These are phyloP conservation scores for Sporothrix dimorphospora DNA, from an alignment of 2,329 filamentous ascomycete genomes.

Conservation along the genomic window DNA sequence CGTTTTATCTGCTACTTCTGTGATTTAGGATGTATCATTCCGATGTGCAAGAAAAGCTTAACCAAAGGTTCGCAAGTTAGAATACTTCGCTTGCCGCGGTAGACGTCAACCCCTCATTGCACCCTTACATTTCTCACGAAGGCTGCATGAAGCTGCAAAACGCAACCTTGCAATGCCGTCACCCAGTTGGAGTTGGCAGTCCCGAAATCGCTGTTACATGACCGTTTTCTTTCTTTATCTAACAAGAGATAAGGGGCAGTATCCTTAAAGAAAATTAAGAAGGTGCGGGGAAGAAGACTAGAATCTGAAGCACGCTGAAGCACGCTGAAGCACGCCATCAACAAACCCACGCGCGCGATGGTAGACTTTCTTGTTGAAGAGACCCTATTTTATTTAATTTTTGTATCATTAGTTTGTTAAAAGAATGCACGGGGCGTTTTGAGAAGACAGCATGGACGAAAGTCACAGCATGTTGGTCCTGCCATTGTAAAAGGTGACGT, in stretches of 20 bases:
- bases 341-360: background rate
- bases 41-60: background rate
- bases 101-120: too few species aligned
- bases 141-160: background rate
- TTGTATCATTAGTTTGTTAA: background rate
- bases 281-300: background rate
- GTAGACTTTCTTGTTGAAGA: background rate
- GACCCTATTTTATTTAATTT: background rate
- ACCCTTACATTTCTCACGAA: background rate
- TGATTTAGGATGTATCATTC: background rate
- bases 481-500: too few species aligned
- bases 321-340: slow-evolving; percentile 8
- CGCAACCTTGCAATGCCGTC: background rate
- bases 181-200: background rate
- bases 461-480: background rate
- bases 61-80: background rate
- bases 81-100: background rate
- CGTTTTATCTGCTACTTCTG: background rate
- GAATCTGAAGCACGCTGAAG: background rate
- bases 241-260: background rate
- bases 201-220: background rate
- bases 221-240: background rate
- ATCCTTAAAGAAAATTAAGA: background rate
- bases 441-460: background rate
- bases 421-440: too few species aligned